A percentile compares a stretch with the other conserved stretches of the same genome.
Conservation (phyloP, 2,329 filamentous ascomycete species). For the Talaromyces islandicus region DNA sequence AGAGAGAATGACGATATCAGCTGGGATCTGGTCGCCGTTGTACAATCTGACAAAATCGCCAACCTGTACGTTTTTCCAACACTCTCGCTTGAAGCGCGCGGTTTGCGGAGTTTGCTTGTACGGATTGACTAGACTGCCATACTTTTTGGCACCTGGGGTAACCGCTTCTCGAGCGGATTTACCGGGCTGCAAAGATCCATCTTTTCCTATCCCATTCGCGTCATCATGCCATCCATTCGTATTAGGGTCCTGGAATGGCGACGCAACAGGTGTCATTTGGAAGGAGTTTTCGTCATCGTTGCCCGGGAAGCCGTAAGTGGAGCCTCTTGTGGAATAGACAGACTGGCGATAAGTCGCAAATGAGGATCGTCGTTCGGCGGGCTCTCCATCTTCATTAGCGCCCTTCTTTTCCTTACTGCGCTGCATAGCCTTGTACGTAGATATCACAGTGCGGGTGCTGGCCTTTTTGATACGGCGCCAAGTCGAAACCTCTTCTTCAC, state of each 20-base stretch:
- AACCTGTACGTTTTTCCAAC: constrained; percentile 92
- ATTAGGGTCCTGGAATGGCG: constrained; percentile 58
- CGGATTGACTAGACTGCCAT: constrained; percentile 69
- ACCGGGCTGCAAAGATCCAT: constrained; percentile 25
- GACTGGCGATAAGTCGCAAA: constrained; percentile 52
- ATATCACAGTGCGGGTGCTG: constrained; percentile 57
- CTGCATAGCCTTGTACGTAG: constrained; percentile 49
- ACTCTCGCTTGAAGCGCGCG: constrained; percentile 84
- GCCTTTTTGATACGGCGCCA: constrained; percentile 94
- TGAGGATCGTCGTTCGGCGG: constrained; percentile 52
- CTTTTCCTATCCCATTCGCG: constrained; percentile 20
- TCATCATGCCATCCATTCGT: constrained; percentile 34
- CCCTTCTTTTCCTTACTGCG: constrained; percentile 43
- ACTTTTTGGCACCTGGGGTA: constrained; percentile 37
- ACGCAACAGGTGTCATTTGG: constrained; percentile 92
- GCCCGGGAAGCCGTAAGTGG: constrained; percentile 35
- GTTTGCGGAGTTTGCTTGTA: constrained; percentile 59
- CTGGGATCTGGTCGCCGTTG: constrained; percentile 91
- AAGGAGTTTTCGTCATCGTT: constrained; percentile 57
- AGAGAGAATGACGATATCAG: constrained; percentile 84
- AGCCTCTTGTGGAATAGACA: constrained; percentile 48
- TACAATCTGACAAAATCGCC: constrained; percentile 96
- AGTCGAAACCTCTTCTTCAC: constrained; percentile 73
- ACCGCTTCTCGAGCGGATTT: constrained; percentile 23
- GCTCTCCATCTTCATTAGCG: constrained; percentile 5